These are phyloP conservation scores for Globisporangium mamillatum DNA, from an alignment of 352 stramenopile genomes.

Conservation along the genomic window DNA sequence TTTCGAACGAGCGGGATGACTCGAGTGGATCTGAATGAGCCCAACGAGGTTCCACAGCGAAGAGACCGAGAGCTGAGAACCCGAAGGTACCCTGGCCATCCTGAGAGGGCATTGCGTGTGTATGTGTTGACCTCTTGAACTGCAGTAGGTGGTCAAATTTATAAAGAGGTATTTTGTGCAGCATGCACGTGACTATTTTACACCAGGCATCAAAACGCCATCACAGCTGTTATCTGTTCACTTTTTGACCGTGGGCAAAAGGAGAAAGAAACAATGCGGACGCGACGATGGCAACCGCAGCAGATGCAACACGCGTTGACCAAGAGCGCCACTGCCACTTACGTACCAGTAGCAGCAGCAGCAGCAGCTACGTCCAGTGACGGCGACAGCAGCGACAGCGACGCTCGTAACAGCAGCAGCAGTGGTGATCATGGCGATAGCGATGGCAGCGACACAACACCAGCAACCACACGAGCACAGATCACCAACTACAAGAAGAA, in stretches of 20 bases:
- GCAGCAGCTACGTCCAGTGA: not conserved
- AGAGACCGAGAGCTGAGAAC: too few relatives aligned
- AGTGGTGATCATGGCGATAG: too few relatives aligned
- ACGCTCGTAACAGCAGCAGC: not conserved
- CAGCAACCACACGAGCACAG: not conserved
- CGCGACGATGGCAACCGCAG: conserved; percentile 1
- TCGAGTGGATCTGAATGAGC: not conserved
- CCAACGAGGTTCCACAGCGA: too few relatives aligned
- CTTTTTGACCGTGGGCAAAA: not conserved
- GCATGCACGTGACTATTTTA: not conserved
- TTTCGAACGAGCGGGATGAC: not conserved
- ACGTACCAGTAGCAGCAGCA: not conserved
- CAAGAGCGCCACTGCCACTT: not conserved
- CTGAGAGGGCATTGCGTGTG: too few relatives aligned
- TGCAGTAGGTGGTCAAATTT: too few relatives aligned
- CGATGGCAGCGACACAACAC: not conserved
- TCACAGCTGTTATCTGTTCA: not conserved
- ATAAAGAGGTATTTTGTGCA: not conserved
- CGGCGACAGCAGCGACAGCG: not conserved
- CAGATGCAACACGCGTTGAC: not conserved
- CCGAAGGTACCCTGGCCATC: too few relatives aligned
- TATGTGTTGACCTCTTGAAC: too few relatives aligned
- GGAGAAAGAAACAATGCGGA: not conserved
- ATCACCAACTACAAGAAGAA: not conserved
- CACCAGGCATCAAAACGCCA: not conserved